Percentiles rank a stretch among this genome's conserved stretches.
phyloP scores from a whole-genome alignment of 345 rosid species.

The Aegle marmelos region DNA sequence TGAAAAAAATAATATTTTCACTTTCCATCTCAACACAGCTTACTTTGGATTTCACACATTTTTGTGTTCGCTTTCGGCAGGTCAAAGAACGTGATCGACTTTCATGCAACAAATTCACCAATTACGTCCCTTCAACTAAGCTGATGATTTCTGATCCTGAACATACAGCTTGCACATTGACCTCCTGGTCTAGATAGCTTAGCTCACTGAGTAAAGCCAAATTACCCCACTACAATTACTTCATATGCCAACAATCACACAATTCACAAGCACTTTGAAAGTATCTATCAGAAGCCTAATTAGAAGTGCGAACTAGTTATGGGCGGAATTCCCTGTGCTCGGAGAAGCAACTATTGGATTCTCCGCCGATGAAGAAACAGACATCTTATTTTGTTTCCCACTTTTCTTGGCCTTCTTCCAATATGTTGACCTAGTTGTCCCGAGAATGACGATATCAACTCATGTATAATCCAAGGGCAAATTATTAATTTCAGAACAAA shows the following conservation, averaged over 20 bases:
- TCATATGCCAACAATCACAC: neutral
- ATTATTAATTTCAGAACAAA: neutral
- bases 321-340: slow-evolving; percentile 28
- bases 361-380: slow-evolving; percentile 21
- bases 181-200: neutral
- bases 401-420: neutral
- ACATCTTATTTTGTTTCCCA: neutral
- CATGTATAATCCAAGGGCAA: neutral
- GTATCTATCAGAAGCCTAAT: slow-evolving; percentile 3
- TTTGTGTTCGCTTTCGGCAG: neutral
- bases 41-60: slow-evolving; percentile 2
- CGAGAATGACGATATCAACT: neutral
- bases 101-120: neutral
- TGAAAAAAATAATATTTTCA: neutral
- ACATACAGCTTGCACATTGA: neutral
- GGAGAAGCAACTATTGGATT: slow-evolving; percentile 10
- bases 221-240: neutral
- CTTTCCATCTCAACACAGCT: neutral
- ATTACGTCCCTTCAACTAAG: neutral
- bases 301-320: neutral
- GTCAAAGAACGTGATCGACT: no score
- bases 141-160: neutral
- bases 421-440: neutral
- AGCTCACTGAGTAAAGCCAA: neutral
- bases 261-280: slow-evolving; percentile 8